A percentile compares a stretch with the other conserved stretches of the same genome.
These are phyloP conservation scores for Macadamia integrifolia DNA, from an alignment of 164 flowering plant species.

Conservation along the genomic window DNA sequence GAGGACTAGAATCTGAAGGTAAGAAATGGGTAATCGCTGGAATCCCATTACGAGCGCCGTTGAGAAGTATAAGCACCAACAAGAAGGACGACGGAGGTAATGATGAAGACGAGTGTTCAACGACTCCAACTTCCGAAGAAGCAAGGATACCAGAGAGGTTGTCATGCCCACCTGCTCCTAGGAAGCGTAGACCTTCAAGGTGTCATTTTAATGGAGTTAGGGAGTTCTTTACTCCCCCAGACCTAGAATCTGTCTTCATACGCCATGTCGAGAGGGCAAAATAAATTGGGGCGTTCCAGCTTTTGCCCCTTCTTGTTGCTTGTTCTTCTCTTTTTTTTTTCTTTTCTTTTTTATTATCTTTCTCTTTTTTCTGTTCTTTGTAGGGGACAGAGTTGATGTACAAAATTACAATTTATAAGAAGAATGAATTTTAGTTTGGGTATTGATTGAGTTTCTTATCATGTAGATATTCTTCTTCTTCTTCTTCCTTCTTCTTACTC, in stretches of 20 bases:
- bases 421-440: conserved; percentile 13
- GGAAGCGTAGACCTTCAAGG: conserved; percentile 50
- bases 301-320: not conserved
- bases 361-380: conserved; percentile 5
- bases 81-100: conserved; percentile 20
- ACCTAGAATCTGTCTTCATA: conserved; percentile 64
- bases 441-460: not conserved
- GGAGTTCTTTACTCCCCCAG: conserved; percentile 72
- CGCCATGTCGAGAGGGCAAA: conserved; percentile 46
- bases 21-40: conserved; percentile 32
- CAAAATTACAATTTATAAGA: conserved; percentile 21
- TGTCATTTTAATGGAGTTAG: conserved; percentile 35
- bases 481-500: too few species aligned
- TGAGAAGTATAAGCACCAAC: conserved; percentile 29
- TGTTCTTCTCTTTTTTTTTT: not conserved
- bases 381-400: conserved; percentile 23
- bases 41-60: conserved; percentile 16
- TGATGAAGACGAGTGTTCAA: conserved; percentile 27
- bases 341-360: not conserved
- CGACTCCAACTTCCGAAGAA: conserved; percentile 60
- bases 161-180: conserved; percentile 78
- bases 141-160: conserved; percentile 50
- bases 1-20: conserved; percentile 18
- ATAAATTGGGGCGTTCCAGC: conserved; percentile 8
- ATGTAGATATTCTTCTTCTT: not conserved